phyloP scores from a whole-genome alignment of 257 asterid species.

The Capsicum baccatum region DNA sequence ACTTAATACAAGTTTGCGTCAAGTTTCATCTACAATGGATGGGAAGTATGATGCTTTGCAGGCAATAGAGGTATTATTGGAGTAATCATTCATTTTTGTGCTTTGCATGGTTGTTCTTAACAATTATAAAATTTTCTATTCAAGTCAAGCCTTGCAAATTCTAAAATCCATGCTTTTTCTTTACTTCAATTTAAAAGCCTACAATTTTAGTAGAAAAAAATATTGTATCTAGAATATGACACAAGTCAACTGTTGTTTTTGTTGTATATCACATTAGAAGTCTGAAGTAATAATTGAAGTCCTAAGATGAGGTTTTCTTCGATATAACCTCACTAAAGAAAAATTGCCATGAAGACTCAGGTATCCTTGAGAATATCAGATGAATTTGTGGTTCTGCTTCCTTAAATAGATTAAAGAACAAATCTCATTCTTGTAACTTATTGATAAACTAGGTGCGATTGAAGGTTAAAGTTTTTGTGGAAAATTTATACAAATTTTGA shows the following conservation, averaged over 20 bases:
- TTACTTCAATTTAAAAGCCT: constrained; percentile 20
- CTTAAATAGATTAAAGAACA: neutral
- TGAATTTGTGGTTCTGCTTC: constrained; percentile 1
- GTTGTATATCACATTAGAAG: neutral
- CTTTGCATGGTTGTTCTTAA: neutral
- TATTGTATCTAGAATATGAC: constrained; percentile 5
- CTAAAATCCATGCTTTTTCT: neutral
- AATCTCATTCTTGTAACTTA: neutral
- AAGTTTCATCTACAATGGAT: constrained; percentile 79
- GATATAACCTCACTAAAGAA: constrained; percentile 5
- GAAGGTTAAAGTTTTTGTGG: neutral
- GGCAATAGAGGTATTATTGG: constrained; percentile 69
- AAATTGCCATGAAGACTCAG: constrained; percentile 5
- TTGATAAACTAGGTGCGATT: neutral
- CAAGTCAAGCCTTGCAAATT: neutral
- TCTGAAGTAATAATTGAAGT: neutral
- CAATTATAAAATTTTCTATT: neutral
- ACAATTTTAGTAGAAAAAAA: constrained; percentile 15
- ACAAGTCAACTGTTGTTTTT: neutral
- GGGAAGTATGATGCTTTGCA: constrained; percentile 75
- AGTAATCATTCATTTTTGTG: constrained; percentile 4
- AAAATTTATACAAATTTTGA: neutral
- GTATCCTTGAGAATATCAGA: neutral
- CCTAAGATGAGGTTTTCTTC: neutral
- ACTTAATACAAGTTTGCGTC: constrained; percentile 74